Evolutionary conservation across 176 grass and related monocot species (phyloP), one percentile per base, ranked within the genome.

Genomic region (Poa pratensis): DNA sequence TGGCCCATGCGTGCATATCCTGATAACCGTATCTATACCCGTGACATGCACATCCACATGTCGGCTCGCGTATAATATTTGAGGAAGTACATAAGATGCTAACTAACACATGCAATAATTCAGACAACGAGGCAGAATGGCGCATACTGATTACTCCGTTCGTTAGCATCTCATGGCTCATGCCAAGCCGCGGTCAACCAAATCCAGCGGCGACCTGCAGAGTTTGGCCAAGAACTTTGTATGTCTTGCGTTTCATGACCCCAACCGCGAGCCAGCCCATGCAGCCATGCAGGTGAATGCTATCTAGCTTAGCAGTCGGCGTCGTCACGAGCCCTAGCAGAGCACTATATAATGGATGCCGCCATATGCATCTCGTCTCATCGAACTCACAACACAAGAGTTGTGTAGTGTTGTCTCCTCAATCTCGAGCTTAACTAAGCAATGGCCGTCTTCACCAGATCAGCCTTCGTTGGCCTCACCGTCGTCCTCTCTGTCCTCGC

Each of bases 151-250:
- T 72, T 26, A 16, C 49, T 40, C 39, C 39, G 5, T 28, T 35
- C 34, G 34, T 26, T 82, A 82, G 27, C 37, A n/a, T 73, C 34
- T 35, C 60, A 55, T 32, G 55, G 35, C 35, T 5, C 35, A 72
- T 20, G 57, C 42, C n/a, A n/a, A 37, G 18, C 45, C 6, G 34
- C 9, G 45, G 87, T 89, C 87, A 89, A 80, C 57, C 57, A 84
- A 79, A 54, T 84, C 42, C 53, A 48, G 80, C 86, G 78, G 22
- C 20, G 27, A 45, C 24, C 43, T 46, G 52, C 72, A 78, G 77
- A 86, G 79, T 86, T 77, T 45, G 53, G 71, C 83, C 0, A 7
- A 13, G 37, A 90, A 64, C 61, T 85, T 77, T 81, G 83, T 62
- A 45, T 16, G 4, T 27, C 10, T 9, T 9, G 61, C 87, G 80